Base-by-base conservation (phyloP, 495 filamentous ascomycete genomes). In the Friedmanniomyces endolithicus region DNA sequence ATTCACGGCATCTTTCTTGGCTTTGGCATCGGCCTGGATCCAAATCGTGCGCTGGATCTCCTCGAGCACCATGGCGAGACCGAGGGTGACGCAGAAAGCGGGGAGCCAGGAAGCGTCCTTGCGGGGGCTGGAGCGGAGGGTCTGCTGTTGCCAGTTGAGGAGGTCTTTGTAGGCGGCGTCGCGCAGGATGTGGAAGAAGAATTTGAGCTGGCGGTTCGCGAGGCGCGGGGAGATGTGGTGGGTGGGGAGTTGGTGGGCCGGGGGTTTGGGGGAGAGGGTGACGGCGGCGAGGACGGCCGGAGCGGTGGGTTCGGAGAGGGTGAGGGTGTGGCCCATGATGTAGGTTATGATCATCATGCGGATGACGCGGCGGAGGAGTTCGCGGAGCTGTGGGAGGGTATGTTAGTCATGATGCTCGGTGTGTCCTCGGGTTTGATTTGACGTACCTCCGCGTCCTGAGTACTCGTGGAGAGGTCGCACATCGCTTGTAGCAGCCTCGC, bases 181-280 rank as follows among this genome's bases (percentile, higher is more conserved):
- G 43, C 68, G 68, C 17, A 68, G 61, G 31, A 63, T 44, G 12
- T 52, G 51, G 57, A 70, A 71, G 60, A 70, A 65, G 61, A 68
- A 67, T 41, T 71, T 71, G 22, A 71, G 62, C 48, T 71, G 68
- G 19, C 67, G 65, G 53, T 66, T 71, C 7, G 68, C 67, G 59
- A 71, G 64, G 55, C 67, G 65, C 2, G 67, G 66, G n/a, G 66
- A 64, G 44, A 52, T 46, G 43, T 50, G 58, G 41, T 56, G 33
- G 33, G 56, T 27, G 3, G 41, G 6, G n/a, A 17, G 17, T 61
- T 55, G 37, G 40, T 48, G 23, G 31, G 59, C 55, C 24, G 17
- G 41, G n/a, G 34, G 35, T 27, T 17, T n/a, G n/a, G 25, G 53
- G 20, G 51, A 50, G 44, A 59, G 57, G 16, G 48, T 52, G 43